phyloP scores from a whole-genome alignment of 345 rosid species.

The Heritiera fomes region DNA sequence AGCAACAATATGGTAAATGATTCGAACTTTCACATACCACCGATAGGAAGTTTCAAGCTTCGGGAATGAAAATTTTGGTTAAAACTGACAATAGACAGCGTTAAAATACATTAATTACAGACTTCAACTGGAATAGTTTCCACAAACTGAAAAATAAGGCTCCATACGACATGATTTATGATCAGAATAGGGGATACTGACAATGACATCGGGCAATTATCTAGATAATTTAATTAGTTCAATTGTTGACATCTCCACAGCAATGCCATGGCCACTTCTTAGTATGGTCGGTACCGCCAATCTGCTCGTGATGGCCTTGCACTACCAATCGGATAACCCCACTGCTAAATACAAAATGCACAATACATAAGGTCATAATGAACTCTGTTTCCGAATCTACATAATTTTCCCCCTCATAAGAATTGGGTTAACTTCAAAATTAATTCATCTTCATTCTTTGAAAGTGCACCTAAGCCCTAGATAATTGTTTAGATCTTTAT shows the following conservation, averaged over 20 bases:
- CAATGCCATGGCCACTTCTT: background rate
- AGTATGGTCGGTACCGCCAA: slow-evolving; percentile 94
- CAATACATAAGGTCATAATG: background rate
- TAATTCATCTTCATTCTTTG: background rate
- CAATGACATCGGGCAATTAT: background rate
- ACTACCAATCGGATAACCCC: slow-evolving; percentile 67
- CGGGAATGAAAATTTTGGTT: background rate
- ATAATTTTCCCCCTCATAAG: background rate
- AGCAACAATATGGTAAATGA: background rate
- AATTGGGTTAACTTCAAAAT: background rate
- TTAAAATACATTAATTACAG: background rate
- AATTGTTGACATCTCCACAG: background rate
- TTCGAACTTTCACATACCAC: background rate
- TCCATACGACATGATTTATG: background rate
- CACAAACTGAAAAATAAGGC: background rate
- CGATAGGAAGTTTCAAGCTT: background rate
- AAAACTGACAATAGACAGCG: too few relatives aligned
- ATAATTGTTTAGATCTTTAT: background rate
- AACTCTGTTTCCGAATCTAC: background rate
- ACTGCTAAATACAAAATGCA: slow-evolving; percentile 39
- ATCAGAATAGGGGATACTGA: background rate
- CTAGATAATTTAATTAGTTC: background rate
- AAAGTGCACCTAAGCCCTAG: background rate
- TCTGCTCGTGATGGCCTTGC: slow-evolving; percentile 80
- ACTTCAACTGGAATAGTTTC: background rate